These are phyloP conservation scores for Penicillium palitans DNA, from an alignment of 2,329 filamentous ascomycete genomes.

Conservation along the genomic window DNA sequence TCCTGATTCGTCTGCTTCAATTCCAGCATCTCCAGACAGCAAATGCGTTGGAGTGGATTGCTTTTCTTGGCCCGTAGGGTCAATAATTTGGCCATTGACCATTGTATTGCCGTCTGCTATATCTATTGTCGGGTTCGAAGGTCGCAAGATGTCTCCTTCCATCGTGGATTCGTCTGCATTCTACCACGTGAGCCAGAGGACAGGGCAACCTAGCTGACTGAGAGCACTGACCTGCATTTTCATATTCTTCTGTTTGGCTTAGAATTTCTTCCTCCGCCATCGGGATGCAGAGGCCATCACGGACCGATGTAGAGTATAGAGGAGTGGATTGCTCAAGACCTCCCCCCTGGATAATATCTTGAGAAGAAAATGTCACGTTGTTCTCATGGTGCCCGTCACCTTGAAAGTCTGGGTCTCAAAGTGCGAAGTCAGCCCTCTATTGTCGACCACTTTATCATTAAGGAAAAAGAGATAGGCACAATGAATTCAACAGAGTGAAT, in stretches of 20 bases:
- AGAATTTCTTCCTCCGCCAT: slow-evolving; percentile 2
- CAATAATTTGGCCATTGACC: not conserved
- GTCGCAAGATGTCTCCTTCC: not conserved
- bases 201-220: not conserved
- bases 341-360: slow-evolving; percentile 5
- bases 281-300: not conserved
- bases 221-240: slow-evolving; percentile 3
- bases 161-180: slow-evolving; percentile 1
- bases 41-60: not conserved
- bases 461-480: slow-evolving; percentile 2
- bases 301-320: slow-evolving; percentile 3
- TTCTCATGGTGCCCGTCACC: not conserved
- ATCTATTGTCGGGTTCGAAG: too few species aligned
- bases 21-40: slow-evolving; percentile 1
- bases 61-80: slow-evolving; percentile 1
- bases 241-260: not conserved
- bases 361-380: not conserved
- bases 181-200: slow-evolving; percentile 3
- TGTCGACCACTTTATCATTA: not conserved
- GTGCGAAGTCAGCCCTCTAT: not conserved
- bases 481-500: slow-evolving; percentile 3
- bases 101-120: too few species aligned
- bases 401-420: slow-evolving; percentile 5
- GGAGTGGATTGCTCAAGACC: not conserved
- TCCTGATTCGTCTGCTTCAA: slow-evolving; percentile 1